Evolutionary conservation across 2,329 filamentous ascomycete genomes (phyloP), one percentile per base, ranked within the genome.

Genomic region (Tolypocladium capitatum): DNA sequence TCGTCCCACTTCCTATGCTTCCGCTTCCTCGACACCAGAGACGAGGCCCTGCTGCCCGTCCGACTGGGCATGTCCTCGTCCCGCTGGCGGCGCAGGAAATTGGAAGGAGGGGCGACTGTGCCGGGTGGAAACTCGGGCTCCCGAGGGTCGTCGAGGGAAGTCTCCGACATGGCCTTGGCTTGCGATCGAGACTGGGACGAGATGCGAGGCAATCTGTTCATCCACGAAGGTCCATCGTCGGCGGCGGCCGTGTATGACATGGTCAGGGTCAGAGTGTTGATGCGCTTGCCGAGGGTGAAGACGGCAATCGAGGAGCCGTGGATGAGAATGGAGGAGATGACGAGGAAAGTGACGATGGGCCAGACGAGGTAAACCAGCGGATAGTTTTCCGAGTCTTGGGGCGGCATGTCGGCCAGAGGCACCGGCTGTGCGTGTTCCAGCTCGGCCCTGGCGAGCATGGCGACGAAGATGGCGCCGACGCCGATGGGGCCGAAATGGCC

Each of bases 231-330:
- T 0, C 89, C 87, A 33, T 94, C 87, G 48, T 95, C 91, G 45
- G 85, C 86, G 18, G 83, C 89, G 51, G 84, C 80, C 0, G 92
- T 98, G 69, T 97, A 98, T 0, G 92, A 96, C 78, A 98, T 86
- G 48, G 92, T 96, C 51, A 98, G 74, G 1, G 87, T 90, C 55
- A 98, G 69, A 0, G 92, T 97, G 68, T 97, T 97, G 76, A 98
- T 98, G 51, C 86, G 90, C 67, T 97, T 98, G 58, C 92, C 92
- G 1, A 98, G 78, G 0, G 92, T 97, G 59, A 98, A 98, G 9
- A 98, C 92, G 5, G 92, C 92, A 56, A 98, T 85, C 0, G 92
- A 97, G n/a, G 92, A 97, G 21, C 92, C 92, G 59, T 98, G 92
- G 1, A 98, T 87, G 34, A 97, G 68, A 58, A 98, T 98, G 13